Evolutionary conservation across 2,329 filamentous ascomycete species (phyloP), one percentile per base, ranked within the genome.

Genomic region (Akanthomyces uredinophilus): DNA sequence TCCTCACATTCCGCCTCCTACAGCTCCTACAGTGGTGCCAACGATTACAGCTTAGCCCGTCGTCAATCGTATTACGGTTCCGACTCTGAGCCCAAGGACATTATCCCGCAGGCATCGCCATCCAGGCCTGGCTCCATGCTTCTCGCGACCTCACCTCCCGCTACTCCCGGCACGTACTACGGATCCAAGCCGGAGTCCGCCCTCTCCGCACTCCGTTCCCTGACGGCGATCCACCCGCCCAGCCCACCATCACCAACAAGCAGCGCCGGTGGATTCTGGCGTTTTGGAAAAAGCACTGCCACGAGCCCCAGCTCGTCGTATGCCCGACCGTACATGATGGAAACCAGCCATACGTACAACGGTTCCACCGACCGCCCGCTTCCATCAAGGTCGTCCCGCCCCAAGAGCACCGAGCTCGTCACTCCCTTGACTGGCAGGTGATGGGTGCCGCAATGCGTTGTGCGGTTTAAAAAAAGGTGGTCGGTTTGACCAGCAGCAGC

Each of bases 381-480:
- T 27, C 85, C 85, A 16, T 78, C 79, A 11, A 79, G 85, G 44
- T 84, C 84, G 72, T 78, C 82, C 66, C 78, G 85, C 52, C 83
- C 84, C 39, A 85, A 82, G 73, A 87, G 84, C 74, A 85, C 87
- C 67, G 84, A 87, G 73, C 77, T 87, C 24, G 83, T 87, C 50
- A 86, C 84, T 56, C 85, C 85, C 39, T 80, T 85, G 72, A 70
- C 83, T 66, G 77, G 81, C 58, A 78, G 81, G 67, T 85, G 67
- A 71, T 6, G n/a, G n/a, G 13, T 35, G 6, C 49, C 24, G 22
- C 24, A 18, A 16, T 27, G 18, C 39, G 14, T 16, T 29, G 8
- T 37, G 16, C 14, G 50, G n/a, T 20, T 29, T 43, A 46, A 46
- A 46, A 60, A 60, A 60, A 44, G 58, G 50, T 20, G 50, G 49